Percentiles rank a stretch among this genome's conserved stretches.
These are phyloP conservation scores for Thelonectria olida DNA, from an alignment of 2,329 filamentous ascomycete genomes.

Conservation along the genomic window DNA sequence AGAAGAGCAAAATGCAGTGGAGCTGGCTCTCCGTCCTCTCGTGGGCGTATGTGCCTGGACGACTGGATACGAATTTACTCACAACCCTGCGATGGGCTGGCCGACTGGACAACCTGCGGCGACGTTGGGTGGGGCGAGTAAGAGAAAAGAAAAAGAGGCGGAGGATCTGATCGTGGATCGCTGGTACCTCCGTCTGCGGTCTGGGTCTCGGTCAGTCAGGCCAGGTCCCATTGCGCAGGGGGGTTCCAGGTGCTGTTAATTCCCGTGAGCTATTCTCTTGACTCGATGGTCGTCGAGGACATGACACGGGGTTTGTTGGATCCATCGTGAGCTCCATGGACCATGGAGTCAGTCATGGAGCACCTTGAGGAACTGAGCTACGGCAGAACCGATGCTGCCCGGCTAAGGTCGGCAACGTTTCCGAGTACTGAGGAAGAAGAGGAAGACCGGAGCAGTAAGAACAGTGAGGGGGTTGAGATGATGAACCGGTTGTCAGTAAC, in stretches of 20 bases:
- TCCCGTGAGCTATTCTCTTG: constrained; percentile 23
- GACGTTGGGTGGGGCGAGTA: neutral
- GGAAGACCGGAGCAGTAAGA: neutral
- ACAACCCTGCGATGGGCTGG: constrained; percentile 7
- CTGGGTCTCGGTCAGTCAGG: neutral
- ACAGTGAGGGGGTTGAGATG: neutral
- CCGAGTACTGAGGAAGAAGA: neutral
- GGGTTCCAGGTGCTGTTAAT: constrained; percentile 28
- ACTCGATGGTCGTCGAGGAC: constrained; percentile 11
- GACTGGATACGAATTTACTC: constrained; percentile 11
- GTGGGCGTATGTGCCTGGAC: constrained; percentile 21
- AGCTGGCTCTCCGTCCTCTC: neutral
- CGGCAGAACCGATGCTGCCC: constrained; percentile 31
- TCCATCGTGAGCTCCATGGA: constrained; percentile 9
- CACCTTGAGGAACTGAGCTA: constrained; percentile 11
- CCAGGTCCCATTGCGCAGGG: neutral
- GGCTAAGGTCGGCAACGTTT: constrained; percentile 22
- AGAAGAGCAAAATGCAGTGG: neutral
- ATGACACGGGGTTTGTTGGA: constrained; percentile 1
- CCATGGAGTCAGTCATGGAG: neutral
- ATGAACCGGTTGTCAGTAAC: neutral
- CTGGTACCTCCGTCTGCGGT: neutral
- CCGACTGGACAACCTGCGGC: constrained; percentile 3
- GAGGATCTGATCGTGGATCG: constrained; percentile 39
- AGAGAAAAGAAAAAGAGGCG: neutral